These are phyloP conservation scores for Erucastrum elatum DNA, from an alignment of 345 rosid genomes.

Conservation along the genomic window DNA sequence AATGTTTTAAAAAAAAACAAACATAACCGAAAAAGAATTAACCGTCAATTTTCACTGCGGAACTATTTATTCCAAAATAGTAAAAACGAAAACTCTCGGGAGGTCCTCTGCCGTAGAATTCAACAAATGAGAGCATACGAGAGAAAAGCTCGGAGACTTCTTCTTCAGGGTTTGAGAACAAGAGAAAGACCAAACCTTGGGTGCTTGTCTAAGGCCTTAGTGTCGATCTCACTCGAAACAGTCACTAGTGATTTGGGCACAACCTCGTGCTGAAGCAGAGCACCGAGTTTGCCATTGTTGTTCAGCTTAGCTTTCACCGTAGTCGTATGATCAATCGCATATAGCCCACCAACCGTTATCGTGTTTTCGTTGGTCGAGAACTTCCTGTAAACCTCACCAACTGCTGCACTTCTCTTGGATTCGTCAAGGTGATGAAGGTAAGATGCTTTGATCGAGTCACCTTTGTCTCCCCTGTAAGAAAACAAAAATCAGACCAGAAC, in stretches of 20 bases:
- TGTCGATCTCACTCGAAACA: slow-evolving; percentile 81
- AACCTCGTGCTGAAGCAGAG: slow-evolving; percentile 84
- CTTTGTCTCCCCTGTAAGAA: slow-evolving; percentile 78
- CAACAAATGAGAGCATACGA: slow-evolving; percentile 44
- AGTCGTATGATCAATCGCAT: slow-evolving; percentile 72
- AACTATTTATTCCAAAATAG: slow-evolving; percentile 21
- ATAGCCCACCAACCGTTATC: slow-evolving; percentile 74
- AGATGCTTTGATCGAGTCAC: slow-evolving; percentile 75
- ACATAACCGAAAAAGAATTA: slow-evolving; percentile 17
- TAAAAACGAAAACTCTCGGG: slow-evolving; percentile 6
- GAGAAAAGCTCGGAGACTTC: slow-evolving; percentile 12
- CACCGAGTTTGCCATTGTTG: slow-evolving; percentile 80
- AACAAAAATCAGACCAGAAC: slow-evolving; percentile 5
- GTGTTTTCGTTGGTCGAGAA: slow-evolving; percentile 90
- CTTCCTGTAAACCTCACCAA: slow-evolving; percentile 76
- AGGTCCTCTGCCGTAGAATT: slow-evolving; percentile 37
- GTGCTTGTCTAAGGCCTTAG: slow-evolving; percentile 73
- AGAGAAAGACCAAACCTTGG: slow-evolving; percentile 83
- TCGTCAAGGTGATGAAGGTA: slow-evolving; percentile 72
- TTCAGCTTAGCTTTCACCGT: slow-evolving; percentile 84
- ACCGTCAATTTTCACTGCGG: slow-evolving; percentile 39
- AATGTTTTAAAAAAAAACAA: neutral
- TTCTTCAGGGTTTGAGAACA: slow-evolving; percentile 66
- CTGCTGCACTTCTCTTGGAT: slow-evolving; percentile 62
- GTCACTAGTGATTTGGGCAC: slow-evolving; percentile 72